These are phyloP conservation scores for Cutaneotrichosporon cyanovorans DNA, from an alignment of 1,284 basidiomycete species.

Conservation along the genomic window DNA sequence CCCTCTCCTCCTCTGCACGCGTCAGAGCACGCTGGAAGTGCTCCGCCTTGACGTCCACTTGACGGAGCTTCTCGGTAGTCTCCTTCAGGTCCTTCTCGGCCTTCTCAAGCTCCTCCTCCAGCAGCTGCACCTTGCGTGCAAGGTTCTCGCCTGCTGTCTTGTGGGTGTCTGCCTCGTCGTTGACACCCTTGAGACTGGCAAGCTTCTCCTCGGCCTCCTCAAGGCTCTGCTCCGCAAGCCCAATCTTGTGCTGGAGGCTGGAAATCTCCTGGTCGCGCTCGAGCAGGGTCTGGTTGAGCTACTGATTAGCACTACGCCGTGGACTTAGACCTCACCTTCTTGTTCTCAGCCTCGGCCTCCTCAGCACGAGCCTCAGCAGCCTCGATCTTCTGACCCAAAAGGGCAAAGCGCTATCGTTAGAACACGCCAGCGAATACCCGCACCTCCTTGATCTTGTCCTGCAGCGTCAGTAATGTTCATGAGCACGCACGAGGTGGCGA, in stretches of 20 bases:
- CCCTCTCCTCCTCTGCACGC: slow-evolving; percentile 83
- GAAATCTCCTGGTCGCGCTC: slow-evolving; percentile 81
- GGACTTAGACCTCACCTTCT: slow-evolving; percentile 49
- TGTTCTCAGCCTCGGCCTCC: slow-evolving; percentile 76
- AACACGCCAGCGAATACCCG: slow-evolving; percentile 11
- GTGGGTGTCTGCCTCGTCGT: slow-evolving; percentile 65
- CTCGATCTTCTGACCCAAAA: slow-evolving; percentile 81
- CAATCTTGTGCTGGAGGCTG: slow-evolving; percentile 72
- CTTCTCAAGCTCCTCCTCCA: slow-evolving; percentile 92
- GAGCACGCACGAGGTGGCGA: background rate
- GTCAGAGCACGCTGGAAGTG: slow-evolving; percentile 92
- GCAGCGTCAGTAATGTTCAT: slow-evolving; percentile 12
- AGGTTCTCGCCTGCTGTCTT: slow-evolving; percentile 71
- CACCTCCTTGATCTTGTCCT: slow-evolving; percentile 55
- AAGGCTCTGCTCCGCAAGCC: slow-evolving; percentile 62
- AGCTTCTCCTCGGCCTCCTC: slow-evolving; percentile 72
- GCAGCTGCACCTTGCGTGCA: slow-evolving; percentile 74
- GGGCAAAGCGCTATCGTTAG: slow-evolving; percentile 50
- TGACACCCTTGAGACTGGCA: slow-evolving; percentile 59
- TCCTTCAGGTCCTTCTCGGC: slow-evolving; percentile 97
- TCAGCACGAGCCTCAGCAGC: slow-evolving; percentile 69
- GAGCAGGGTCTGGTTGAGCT: slow-evolving; percentile 67
- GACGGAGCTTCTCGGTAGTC: slow-evolving; percentile 93
- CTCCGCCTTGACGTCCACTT: slow-evolving; percentile 98
- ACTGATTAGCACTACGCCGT: slow-evolving; percentile 2